Conservation (phyloP, 1,139 yeast genomes). For the Diutina mesorugosa region DNA sequence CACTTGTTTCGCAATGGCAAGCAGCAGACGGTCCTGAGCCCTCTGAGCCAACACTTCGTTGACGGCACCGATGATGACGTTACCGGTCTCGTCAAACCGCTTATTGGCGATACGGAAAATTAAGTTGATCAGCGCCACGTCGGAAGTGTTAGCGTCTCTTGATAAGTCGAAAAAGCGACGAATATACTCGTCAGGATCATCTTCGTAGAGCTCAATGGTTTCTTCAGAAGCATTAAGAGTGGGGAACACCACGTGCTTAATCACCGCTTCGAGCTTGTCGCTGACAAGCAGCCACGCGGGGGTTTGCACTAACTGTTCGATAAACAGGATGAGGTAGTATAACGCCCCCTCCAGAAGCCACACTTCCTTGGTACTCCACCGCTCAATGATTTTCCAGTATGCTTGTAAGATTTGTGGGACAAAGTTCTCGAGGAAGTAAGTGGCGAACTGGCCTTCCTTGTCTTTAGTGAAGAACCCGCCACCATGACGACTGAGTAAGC, state of each 20-base stretch:
- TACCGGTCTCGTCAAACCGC: conserved; percentile 32
- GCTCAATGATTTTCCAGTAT: conserved; percentile 46
- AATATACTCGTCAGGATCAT: conserved; percentile 63
- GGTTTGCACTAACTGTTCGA: conserved; percentile 46
- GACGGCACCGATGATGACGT: conserved; percentile 30
- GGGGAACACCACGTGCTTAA: conserved; percentile 51
- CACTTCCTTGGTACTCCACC: conserved; percentile 41
- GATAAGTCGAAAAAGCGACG: conserved; percentile 58
- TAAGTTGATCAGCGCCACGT: conserved; percentile 72
- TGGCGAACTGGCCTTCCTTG: conserved; percentile 27
- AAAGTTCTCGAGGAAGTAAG: conserved; percentile 30
- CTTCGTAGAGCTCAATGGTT: conserved; percentile 51
- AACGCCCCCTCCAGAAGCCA: conserved; percentile 52
- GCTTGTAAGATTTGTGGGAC: conserved; percentile 49
- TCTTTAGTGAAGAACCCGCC: conserved; percentile 30
- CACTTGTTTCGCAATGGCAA: conserved; percentile 23
- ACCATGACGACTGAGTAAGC: conserved; percentile 45
- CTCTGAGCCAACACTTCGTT: conserved; percentile 38
- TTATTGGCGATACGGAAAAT: conserved; percentile 37
- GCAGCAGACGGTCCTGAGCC: conserved; percentile 17
- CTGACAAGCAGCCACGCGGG: conserved; percentile 42
- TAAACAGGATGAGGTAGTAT: conserved; percentile 49
- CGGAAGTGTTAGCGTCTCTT: conserved; percentile 65
- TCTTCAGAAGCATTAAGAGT: conserved; percentile 44
- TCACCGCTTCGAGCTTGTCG: conserved; percentile 44